Base-by-base conservation (phyloP, 2,329 filamentous ascomycete species). In the Penicillium verrucosum region DNA sequence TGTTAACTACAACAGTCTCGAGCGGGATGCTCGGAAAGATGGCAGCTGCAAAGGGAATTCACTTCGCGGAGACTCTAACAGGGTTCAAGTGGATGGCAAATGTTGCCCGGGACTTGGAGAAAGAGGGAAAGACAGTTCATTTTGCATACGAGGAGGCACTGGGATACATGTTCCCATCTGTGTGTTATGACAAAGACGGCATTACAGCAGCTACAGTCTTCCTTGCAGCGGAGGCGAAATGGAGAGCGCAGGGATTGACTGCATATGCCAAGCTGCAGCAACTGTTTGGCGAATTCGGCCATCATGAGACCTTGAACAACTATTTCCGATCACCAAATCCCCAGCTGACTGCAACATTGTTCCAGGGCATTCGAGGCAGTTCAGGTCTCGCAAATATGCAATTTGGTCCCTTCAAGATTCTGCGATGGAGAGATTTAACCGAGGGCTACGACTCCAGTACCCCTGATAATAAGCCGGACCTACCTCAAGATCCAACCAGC, bases 21-120 rank as follows among this genome's bases (percentile, higher is more conserved):
- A 85, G 82, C 0, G 77, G 81, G n/a, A 87, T 87, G 83, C 77
- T 88, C 1, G 74, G 78, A 11, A 78, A 78, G 27, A 81, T 87
- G 73, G 83, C 83, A 1, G 66, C 73, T 29, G 73, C 77, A 21
- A 80, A 82, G 68, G 81, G 81, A 2, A 82, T 86, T 60, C 73
- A 80, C 49, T 85, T 83, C 65, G 75, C 78, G 56, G 85, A 87
- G 64, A 86, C 85, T 0, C 71, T 88, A 30, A 88, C 85, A 0
- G 85, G 85, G 1, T 88, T 88, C 74, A 88, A 88, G 68, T 88
- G 85, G 85, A 80, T 88, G 60, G 85, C 84, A 2, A 87, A 86
- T 60, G 77, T 81, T 44, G 82, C 83, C 1, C 78, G 80, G 18
- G 73, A 80, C n/a, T 75, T 86, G 2, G 74, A 79, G 54, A 64